Evolutionary conservation across 108 stramenopile genomes (phyloP), one percentile per base, ranked within the genome.

Genomic region (Parietichytrium sp.): DNA sequence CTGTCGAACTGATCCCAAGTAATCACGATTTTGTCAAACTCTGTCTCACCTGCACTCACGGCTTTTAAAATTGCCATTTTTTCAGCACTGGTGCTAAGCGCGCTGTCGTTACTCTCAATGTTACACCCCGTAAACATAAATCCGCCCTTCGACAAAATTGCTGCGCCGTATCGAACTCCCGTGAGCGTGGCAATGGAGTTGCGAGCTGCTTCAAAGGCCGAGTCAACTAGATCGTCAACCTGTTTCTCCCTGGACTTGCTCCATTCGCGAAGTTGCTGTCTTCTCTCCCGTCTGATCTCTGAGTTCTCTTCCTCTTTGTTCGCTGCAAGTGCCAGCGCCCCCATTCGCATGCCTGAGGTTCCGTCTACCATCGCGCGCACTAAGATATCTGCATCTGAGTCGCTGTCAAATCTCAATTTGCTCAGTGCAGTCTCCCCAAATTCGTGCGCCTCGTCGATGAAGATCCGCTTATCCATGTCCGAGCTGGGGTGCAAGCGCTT

Each of bases 31-130:
- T 42, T 45, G 38, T 72, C 61, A 2, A 72, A 72, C 15, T 72
- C 61, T n/a, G 29, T 45, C 42, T 72, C 61, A 20, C 61, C 61
- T 6, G 38, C 61, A 2, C 61, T 72, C 10, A 72, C 45, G 8
- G 61, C 61, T 42, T 72, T 72, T n/a, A 72, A 25, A 20, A 72
- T 72, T n/a, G 61, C 61, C 61, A 72, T 72, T 25, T 72, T 72
- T 72, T 72, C 61, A 6, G 61, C 61, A 38, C 61, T 72, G 13
- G 61, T 72, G 61, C 61, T 72, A 8, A 72, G 42, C 42, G 61
- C 45, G 15, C 38, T 72, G 2, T 72, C 61, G 42, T 72, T 72
- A 42, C 61, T 72, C 42, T 72, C 61, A 72, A 72, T 45, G 45
- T 72, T 72, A 25, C 61, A 72, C 15, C 61, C 61, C 10, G 38